Evolutionary conservation across 345 rosid genomes (phyloP), one percentile per base, ranked within the genome.

Genomic region (Rhodomyrtus tomentosa): DNA sequence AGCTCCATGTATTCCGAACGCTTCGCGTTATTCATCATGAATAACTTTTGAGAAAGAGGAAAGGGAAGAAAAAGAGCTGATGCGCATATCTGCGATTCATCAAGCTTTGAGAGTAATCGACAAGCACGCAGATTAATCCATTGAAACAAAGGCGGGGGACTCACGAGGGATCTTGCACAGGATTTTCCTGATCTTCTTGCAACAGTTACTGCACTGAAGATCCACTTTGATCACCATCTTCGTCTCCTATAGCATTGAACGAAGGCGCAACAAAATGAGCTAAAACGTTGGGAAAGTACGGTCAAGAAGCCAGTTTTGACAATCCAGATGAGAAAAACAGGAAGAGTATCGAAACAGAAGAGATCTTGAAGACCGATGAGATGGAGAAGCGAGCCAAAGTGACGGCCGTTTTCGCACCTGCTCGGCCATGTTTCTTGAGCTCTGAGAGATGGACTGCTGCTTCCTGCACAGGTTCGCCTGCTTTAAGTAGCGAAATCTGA

Each of bases 141-240:
- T 55, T 55, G 29, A 55, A 1, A 29, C n/a, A 55, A 24, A 55
- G 59, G 59, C 27, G 12, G 25, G 29, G 29, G 15, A 92, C 98
- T 93, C 88, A 95, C 96, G 91, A 87, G 95, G 95, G 81, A 88
- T 89, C 84, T 90, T 84, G 80, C 91, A 92, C 4, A 95, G 95
- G 27, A 91, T 86, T 85, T 90, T 92, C 91, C 90, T 95, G 53
- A 95, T 94, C 87, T 95, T 93, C 91, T 84, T 90, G 89, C 82
- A 55, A 10, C 59, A 55, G 1, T 1, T 27, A 55, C 6, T 2
- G n/a, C 59, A 55, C 50, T 49, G 50, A 49, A 49, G 50, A 49
- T 49, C 50, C 50, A 49, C 50, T 49, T 49, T 49, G 50, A 49
- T 49, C 50, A 49, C 50, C 50, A 49, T 49, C 50, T 55, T n/a